Base-by-base conservation (phyloP, 2,329 filamentous ascomycete species). In the Fusarium mangiferae region DNA sequence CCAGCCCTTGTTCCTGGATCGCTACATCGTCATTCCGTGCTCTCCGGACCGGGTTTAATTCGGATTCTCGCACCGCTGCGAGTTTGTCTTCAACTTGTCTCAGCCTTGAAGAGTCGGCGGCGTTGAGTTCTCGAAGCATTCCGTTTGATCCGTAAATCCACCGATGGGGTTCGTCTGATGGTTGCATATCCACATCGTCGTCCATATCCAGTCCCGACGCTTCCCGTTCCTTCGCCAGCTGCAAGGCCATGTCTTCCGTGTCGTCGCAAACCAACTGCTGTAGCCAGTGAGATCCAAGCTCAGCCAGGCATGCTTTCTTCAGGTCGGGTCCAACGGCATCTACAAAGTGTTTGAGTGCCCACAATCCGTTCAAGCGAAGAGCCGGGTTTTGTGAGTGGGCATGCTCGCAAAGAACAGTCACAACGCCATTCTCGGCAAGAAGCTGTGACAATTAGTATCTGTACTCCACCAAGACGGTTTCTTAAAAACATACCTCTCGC, bases 341-440 rank as follows among this genome's bases (percentile, higher is more conserved):
- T 6, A 97, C 92, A 56, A 98, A 88, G 82, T 98, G 94, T 80
- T 98, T 98, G 66, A 99, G 85, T 11, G 95, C 94, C 96, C 96
- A 99, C 4, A 99, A 84, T 28, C 95, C 95, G 77, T 96, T 95
- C 33, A 97, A 87, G 30, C 94, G 90, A 60, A 98, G 86, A 52
- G 91, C 90, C n/a, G 93, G 89, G 78, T 96, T 93, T 52, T 89
- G 87, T 1, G 94, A 96, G 80, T 93, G 93, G 4, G 95, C 94
- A 80, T 98, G 94, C 75, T 93, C 90, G 78, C 95, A 97, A 3
- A 98, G 85, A 1, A 93, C 89, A 70, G 90, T 90, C 74, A 98
- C 87, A 4, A 96, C 90, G 12, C 94, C 94, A 10, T 89, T 89
- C 55, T 93, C 90, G 12, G 93, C 87, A 39, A 98, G 90, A 48